Conservation (phyloP, 1,284 basidiomycete species). For the Gymnopus androsaceus region DNA sequence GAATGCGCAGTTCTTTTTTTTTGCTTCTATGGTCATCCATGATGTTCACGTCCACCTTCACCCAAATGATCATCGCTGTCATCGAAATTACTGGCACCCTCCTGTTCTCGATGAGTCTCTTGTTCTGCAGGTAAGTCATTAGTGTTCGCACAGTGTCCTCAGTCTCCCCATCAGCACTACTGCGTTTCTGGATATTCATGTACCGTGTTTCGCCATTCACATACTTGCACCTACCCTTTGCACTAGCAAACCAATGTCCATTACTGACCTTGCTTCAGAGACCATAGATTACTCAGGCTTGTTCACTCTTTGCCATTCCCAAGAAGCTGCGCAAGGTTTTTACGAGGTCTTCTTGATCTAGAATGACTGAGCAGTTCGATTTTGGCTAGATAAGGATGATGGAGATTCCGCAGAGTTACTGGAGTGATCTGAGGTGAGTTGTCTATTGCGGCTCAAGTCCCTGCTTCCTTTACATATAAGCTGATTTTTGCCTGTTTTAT, state of each 20-base stretch:
- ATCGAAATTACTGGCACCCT: slow-evolving; percentile 37
- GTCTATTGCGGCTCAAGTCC: too few relatives aligned
- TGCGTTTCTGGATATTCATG: slow-evolving; percentile 66
- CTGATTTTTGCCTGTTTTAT: too few relatives aligned
- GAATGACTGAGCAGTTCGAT: too few relatives aligned
- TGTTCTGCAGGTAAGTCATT: slow-evolving; percentile 47
- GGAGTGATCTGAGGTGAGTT: too few relatives aligned
- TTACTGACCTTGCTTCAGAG: slow-evolving; percentile 27
- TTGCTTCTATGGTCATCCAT: slow-evolving; percentile 13
- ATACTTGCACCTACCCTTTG: slow-evolving; percentile 61
- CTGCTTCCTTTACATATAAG: too few relatives aligned
- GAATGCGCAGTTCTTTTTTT: slow-evolving; percentile 34
- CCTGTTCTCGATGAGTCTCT: slow-evolving; percentile 31
- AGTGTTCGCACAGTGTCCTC: slow-evolving; percentile 43
- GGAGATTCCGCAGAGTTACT: too few relatives aligned
- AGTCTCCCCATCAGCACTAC: slow-evolving; percentile 53
- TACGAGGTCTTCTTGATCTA: too few relatives aligned
- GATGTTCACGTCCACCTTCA: slow-evolving; percentile 18
- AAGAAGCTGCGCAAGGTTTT: too few relatives aligned
- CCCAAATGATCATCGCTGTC: slow-evolving; percentile 28
- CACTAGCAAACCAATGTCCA: slow-evolving; percentile 40
- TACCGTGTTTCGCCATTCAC: slow-evolving; percentile 78
- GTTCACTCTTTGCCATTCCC: too few relatives aligned
- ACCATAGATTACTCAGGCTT: too few relatives aligned
- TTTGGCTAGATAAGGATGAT: too few relatives aligned